Base-by-base conservation (phyloP, 225 moss, liverwort and hornwort species). In the Climacium dendroides region DNA sequence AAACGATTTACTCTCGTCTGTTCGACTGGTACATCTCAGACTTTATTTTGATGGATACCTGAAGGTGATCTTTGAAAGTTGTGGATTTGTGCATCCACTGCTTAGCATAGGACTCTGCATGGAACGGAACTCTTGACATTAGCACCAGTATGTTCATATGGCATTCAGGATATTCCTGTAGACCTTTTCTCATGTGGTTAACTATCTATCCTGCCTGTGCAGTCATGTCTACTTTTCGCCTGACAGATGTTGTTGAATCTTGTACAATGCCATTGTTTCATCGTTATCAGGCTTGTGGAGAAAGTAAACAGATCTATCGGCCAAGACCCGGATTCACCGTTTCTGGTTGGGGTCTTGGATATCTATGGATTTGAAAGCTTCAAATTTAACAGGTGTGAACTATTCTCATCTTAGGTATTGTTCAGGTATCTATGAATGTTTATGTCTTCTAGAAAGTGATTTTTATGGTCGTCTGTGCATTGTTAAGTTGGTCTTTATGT, bases 291-390 rank as follows among this genome's bases (percentile, higher is more conserved):
- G 99, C 96, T 99, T 89, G 99, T 99, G 45, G 96, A 99, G 63
- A 99, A 99, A 87, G 94, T 99, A 58, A 99, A 99, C 83, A 97
- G 97, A 93, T 99, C 99, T 34, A 99, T 99, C 63, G 99, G 99
- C 59, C 99, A 99, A 89, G 99, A 99, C 89, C 95, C 95, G 23
- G 95, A 99, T 85, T 97, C 99, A 52, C 92, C 92, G 22, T 93
- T 86, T 76, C 90, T 99, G 83, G 95, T 99, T 58, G 99, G 99
- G 79, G 99, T 99, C 41, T 91, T 99, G 90, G 99, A 99, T 93
- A 99, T 99, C 81, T 99, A 99, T 93, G 99, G 99, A 22, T 99
- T 99, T 84, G 99, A 99, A 89, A 99, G 99, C 90, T 99, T 99
- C 94, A 94, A 95, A 80, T 93, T 92, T 37, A 99, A 99, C 92